Base-by-base conservation (phyloP, 163 green algal genomes). In the Prototheca wickerhamii region DNA sequence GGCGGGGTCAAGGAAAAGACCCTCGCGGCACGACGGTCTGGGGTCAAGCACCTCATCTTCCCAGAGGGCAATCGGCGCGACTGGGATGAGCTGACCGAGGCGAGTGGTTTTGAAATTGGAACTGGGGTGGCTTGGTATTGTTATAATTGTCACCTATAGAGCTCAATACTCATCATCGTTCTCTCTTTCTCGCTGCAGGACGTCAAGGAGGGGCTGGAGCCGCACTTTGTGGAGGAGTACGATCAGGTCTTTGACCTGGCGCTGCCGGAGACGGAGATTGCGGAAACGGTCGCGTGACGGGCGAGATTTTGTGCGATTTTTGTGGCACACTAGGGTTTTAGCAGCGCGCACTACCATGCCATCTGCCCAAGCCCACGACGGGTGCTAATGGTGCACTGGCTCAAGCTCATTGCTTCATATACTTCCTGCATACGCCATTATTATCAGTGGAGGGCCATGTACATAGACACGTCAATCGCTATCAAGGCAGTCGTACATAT, bases 1-100 rank as follows among this genome's bases (percentile, higher is more conserved):
- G 92, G 92, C 7, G 91, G 92, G 0, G 79, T 98, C 15, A 95
- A 95, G 74, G 89, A 96, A 72, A 97, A 97, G 76, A 70, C 86
- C n/a, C 76, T 97, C 20, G 90, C 89, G 3, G 87, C 87, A 4
- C 63, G 80, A 37, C 76, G 87, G 43, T 83, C 79, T 31, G 80
- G 79, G 1, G 77, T 92, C 8, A 82, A 76, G 60, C 78, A 79
- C 40, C 61, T 96, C 17, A 68, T 95, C 23, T 92, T 96, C 64
- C 90, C 89, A 0, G 73, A 86, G 55, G 89, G 69, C 64, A 97
- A 97, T 72, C 55, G 73, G 26, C 71, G 75, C 25, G 90, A 96
- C 71, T 94, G 82, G 69, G 85, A 95, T 12, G 90, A 97, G 70
- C 81, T 97, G 56, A 34, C 33, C 4, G 20, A 33, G 37, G 20